Conservation (phyloP, 805 yeast species). For the Ogataea pini region DNA sequence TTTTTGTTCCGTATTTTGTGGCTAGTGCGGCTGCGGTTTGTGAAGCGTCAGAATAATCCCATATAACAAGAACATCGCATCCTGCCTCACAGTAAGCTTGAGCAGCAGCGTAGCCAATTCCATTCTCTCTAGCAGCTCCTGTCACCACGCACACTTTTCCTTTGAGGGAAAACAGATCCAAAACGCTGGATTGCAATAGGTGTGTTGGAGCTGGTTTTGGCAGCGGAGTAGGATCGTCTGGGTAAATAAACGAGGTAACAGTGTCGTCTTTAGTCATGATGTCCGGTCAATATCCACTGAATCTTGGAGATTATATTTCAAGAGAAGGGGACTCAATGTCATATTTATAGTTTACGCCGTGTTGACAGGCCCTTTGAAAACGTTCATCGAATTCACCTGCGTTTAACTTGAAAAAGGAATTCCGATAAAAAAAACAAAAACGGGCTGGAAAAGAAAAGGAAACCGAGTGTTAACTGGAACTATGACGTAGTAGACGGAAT, state of each 20-base stretch:
- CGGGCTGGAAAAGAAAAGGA: not conserved
- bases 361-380: too few species aligned
- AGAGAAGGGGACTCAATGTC: too few species aligned
- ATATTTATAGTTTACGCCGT: constrained; percentile 1
- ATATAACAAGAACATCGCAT: constrained; percentile 64
- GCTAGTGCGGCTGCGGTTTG: constrained; percentile 23
- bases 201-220: constrained; percentile 32
- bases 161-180: constrained; percentile 70
- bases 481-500: not conserved
- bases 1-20: constrained; percentile 30
- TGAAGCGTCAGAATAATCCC: constrained; percentile 34
- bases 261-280: constrained; percentile 27
- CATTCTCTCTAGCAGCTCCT: constrained; percentile 68
- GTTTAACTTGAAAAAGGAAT: constrained; percentile 1
- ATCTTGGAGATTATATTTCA: too few species aligned
- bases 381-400: not conserved
- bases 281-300: too few species aligned
- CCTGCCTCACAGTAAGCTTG: constrained; percentile 86
- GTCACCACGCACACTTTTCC: constrained; percentile 83
- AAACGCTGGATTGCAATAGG: constrained; percentile 20
- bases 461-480: not conserved
- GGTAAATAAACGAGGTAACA: constrained; percentile 28
- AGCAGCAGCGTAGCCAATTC: constrained; percentile 81
- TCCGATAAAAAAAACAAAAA: constrained; percentile 1
- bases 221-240: constrained; percentile 27